Base-by-base conservation (phyloP, 495 filamentous ascomycete species). In the Penicillium malachiteum region DNA sequence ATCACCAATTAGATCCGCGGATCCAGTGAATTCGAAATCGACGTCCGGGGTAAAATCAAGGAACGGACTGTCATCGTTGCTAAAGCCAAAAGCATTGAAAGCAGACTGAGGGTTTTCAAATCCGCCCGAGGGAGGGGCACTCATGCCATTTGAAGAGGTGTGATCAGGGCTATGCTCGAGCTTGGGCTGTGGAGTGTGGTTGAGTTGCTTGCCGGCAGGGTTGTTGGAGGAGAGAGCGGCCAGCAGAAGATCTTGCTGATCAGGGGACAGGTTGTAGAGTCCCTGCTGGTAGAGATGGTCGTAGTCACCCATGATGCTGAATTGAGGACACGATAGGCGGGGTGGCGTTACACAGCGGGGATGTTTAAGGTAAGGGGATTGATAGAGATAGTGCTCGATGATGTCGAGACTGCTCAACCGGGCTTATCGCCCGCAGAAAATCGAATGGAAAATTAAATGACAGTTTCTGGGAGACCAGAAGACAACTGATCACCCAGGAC, bases 171-270 rank as follows among this genome's bases (percentile, higher is more conserved):
- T 72, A 40, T 62, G 55, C 32, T 61, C 56, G 13, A 61, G 54
- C 31, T 69, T 68, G 21, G 68, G 66, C 40, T 56, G 65, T 48
- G 56, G 63, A 18, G 60, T 66, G 37, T 56, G 69, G 10, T 55
- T 50, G 26, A 65, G 60, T 31, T 67, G 67, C 46, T 71, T 74
- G 30, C 66, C 61, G 52, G 64, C 57, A 54, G 79, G 73, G 18
- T 75, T 78, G 71, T 93, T 93, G 50, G 92, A 95, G 44, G 87
- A 86, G 59, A 98, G 84, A 18, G 94, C 93, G 43, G 91, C 89
- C 39, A 92, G 85, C 40, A 97, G 75, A 38, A 97, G 85, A 65
- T 88, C 87, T 73, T 97, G 90, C 70, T 98, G 90, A 63, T 88
- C 85, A 14, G 88, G 86, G 37, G 91, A 90, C 56, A 96, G 87